phyloP scores from a whole-genome alignment of 2,329 filamentous ascomycete species.

The Phialocephala subalpina region DNA sequence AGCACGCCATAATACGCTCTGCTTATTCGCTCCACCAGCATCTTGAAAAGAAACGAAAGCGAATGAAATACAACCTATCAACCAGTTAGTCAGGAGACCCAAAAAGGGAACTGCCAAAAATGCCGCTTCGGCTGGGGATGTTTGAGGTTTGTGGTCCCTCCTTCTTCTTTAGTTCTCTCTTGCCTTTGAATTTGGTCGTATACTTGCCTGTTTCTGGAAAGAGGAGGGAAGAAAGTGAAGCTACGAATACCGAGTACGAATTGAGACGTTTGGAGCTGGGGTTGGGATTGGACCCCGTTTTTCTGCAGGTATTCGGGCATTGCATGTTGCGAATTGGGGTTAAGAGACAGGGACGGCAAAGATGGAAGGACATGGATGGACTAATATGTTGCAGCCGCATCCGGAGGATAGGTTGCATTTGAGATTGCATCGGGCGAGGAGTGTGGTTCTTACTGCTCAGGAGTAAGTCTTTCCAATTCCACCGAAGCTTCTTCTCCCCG shows the following conservation, averaged over 20 bases:
- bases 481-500: neutral
- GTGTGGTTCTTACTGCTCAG: conserved; percentile 79
- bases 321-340: neutral
- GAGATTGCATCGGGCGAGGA: conserved; percentile 83
- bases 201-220: neutral
- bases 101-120: neutral
- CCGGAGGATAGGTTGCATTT: conserved; percentile 79
- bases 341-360: neutral
- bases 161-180: neutral
- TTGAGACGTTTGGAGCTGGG: neutral
- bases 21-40: neutral
- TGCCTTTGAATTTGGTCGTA: neutral
- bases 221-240: too few relatives aligned
- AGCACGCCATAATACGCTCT: neutral
- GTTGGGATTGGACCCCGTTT: neutral
- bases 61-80: neutral
- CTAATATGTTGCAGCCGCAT: conserved; percentile 57
- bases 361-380: neutral
- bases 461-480: conserved; percentile 54
- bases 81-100: neutral
- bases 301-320: neutral
- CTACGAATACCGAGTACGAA: neutral
- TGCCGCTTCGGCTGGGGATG: conserved; percentile 1
- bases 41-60: neutral
- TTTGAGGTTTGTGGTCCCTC: conserved; percentile 10